Base-by-base conservation (phyloP, 2,329 filamentous ascomycete species). In the Fusarium sp. region DNA sequence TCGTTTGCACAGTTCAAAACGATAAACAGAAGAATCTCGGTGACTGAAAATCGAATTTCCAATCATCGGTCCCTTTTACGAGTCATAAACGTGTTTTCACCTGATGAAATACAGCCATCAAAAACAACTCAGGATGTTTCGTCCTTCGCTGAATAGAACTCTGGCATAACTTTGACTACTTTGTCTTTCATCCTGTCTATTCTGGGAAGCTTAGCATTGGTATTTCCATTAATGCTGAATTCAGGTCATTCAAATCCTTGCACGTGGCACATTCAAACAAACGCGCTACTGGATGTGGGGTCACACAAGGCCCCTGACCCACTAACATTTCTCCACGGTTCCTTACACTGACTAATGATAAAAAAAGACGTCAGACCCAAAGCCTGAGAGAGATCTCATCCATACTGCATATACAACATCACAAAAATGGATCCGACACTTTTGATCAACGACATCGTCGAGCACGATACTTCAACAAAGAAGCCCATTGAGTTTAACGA, bases 361-460 rank as follows among this genome's bases (percentile, higher is more conserved):
- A 38, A 54, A 25, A 76, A 71, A 63, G 62, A 78, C 60, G 74
- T 75, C 69, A 74, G 70, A 63, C 37, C 46, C 60, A 64, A 58
- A 60, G 43, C 61, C 59, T 38, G 38, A 28, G 23, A 60, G 54
- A 59, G 54, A 46, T 60, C 50, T 57, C 49, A 43, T 47, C 40
- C 46, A 46, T 32, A 35, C 47, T 49, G 58, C 50, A n/a, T 32
- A 67, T 32, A 62, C 46, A 43, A 35, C 62, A 69, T 49, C 46
- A 28, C 56, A 58, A 44, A 65, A 21, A 84, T 84, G 82, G 81
- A 83, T 44, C 76, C 82, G n/a, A 81, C 83, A 25, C 88, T 93
- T 46, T 86, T 92, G 44, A 86, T 97, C 47, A 88, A 89, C 62
- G 95, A 98, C 75, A 90, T 98, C 71, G 88, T 93, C 77, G 96